These are phyloP conservation scores for Suillus placidus DNA, from an alignment of 768 basidiomycete genomes.

Conservation along the genomic window DNA sequence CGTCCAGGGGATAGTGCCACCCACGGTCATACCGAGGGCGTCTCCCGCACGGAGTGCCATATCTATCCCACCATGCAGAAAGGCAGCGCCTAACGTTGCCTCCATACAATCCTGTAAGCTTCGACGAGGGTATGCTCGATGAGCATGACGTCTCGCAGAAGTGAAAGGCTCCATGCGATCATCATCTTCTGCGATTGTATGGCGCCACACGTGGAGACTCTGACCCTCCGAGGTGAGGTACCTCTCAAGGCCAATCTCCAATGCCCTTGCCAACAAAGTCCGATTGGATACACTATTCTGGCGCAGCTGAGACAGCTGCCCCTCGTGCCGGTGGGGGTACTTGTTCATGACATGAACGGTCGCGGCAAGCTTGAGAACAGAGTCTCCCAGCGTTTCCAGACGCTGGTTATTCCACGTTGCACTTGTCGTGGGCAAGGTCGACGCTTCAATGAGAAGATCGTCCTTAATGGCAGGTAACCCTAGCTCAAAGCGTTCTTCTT, in stretches of 20 bases:
- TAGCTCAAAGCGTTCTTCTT: slow-evolving; percentile 52
- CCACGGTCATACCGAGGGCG: slow-evolving; percentile 70
- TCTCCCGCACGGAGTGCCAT: slow-evolving; percentile 68
- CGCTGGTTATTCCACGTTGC: slow-evolving; percentile 81
- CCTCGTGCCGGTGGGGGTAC: slow-evolving; percentile 80
- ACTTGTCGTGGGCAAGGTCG: slow-evolving; percentile 68
- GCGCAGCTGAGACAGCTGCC: slow-evolving; percentile 71
- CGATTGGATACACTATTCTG: slow-evolving; percentile 69
- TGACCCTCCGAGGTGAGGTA: slow-evolving; percentile 65
- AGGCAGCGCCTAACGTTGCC: slow-evolving; percentile 78
- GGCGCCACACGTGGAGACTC: slow-evolving; percentile 61
- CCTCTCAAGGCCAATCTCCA: slow-evolving; percentile 60
- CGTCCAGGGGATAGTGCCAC: slow-evolving; percentile 70
- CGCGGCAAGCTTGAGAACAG: slow-evolving; percentile 74
- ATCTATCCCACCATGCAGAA: slow-evolving; percentile 68
- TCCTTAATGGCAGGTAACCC: slow-evolving; percentile 61
- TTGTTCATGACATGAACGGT: slow-evolving; percentile 78
- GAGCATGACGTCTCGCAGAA: slow-evolving; percentile 34
- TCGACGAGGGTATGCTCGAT: slow-evolving; percentile 60
- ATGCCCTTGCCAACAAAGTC: slow-evolving; percentile 67
- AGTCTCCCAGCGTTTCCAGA: slow-evolving; percentile 86
- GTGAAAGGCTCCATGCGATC: slow-evolving; percentile 35
- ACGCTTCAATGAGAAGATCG: slow-evolving; percentile 67
- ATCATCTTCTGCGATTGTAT: slow-evolving; percentile 43
- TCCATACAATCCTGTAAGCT: slow-evolving; percentile 91